A percentile compares a stretch with the other conserved stretches of the same genome.
These are phyloP conservation scores for Crucibulum laeve DNA, from an alignment of 768 basidiomycete genomes.

Conservation along the genomic window DNA sequence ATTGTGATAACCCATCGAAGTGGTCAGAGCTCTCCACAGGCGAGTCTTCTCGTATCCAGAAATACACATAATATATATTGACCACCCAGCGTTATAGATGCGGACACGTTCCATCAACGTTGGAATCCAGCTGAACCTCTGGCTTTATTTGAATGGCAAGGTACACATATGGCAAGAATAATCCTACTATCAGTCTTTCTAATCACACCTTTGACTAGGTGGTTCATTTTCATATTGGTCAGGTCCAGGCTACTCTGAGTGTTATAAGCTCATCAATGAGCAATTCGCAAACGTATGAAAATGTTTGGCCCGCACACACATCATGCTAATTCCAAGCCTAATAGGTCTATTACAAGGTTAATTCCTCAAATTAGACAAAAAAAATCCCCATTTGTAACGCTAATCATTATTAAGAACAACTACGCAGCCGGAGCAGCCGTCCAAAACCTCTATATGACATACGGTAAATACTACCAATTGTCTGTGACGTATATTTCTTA, in stretches of 20 bases:
- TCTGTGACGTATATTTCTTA: not conserved
- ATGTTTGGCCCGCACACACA: not conserved
- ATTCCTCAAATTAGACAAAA: not conserved
- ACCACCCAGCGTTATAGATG: conserved; percentile 11
- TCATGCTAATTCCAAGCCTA: not conserved
- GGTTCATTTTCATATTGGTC: conserved; percentile 35
- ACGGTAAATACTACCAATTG: conserved; percentile 15
- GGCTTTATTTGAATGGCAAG: conserved; percentile 34
- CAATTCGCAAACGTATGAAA: conserved; percentile 31
- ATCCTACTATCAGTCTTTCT: not conserved
- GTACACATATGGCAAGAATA: conserved; percentile 5
- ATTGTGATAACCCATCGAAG: conserved; percentile 52
- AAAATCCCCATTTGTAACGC: not conserved
- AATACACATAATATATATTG: not conserved
- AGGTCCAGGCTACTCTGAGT: conserved; percentile 28
- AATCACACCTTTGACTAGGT: conserved; percentile 9
- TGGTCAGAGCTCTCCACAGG: conserved; percentile 43
- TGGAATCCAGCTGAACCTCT: conserved; percentile 31
- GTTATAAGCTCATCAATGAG: conserved; percentile 30
- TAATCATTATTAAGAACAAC: no score
- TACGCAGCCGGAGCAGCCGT: conserved; percentile 27
- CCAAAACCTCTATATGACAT: conserved; percentile 33
- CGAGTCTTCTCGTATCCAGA: conserved; percentile 10
- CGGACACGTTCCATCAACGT: conserved; percentile 24
- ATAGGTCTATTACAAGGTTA: conserved; percentile 29